These are phyloP conservation scores for Chlorella sorokiniana DNA, from an alignment of 139 green algal species.

Conservation along the genomic window DNA sequence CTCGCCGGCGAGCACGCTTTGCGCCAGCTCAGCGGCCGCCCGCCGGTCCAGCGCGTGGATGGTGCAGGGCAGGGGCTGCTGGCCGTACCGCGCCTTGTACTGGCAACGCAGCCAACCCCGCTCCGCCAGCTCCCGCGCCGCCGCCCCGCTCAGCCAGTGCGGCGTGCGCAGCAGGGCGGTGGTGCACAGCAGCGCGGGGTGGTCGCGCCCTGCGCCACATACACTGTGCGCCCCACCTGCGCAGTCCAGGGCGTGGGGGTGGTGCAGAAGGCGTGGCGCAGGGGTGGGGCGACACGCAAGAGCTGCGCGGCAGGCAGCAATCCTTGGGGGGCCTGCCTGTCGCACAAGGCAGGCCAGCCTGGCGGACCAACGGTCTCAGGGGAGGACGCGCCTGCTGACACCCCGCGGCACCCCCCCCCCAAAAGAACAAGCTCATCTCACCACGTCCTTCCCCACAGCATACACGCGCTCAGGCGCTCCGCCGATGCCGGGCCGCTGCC, in stretches of 20 bases:
- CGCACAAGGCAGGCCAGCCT: too few relatives aligned
- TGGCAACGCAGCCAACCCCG: constrained; percentile 28
- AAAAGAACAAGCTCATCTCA: not conserved
- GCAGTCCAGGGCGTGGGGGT: not conserved
- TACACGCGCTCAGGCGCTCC: constrained; percentile 59
- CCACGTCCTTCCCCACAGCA: constrained; percentile 77
- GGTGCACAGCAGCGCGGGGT: constrained; percentile 64
- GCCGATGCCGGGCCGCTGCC: constrained; percentile 74
- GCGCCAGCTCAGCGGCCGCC: not conserved
- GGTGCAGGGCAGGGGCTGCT: constrained; percentile 41
- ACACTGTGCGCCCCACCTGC: constrained; percentile 38
- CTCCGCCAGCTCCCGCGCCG: constrained; percentile 3
- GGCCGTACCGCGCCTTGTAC: constrained; percentile 67
- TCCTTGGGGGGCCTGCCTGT: too few relatives aligned
- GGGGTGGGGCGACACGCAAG: not conserved
- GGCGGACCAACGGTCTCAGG: too few relatives aligned
- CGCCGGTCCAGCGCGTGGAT: not conserved
- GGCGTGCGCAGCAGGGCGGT: constrained; percentile 48
- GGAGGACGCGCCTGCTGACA: too few relatives aligned
- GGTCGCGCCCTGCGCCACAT: constrained; percentile 57
- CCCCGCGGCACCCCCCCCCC: too few relatives aligned
- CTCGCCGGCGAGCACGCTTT: not conserved
- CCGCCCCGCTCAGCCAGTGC: constrained; percentile 61
- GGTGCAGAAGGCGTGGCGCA: not conserved
- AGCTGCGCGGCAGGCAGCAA: too few relatives aligned